Evolutionary conservation across 129 eudicot genomes (phyloP).

Genomic region (Arctium minus): DNA sequence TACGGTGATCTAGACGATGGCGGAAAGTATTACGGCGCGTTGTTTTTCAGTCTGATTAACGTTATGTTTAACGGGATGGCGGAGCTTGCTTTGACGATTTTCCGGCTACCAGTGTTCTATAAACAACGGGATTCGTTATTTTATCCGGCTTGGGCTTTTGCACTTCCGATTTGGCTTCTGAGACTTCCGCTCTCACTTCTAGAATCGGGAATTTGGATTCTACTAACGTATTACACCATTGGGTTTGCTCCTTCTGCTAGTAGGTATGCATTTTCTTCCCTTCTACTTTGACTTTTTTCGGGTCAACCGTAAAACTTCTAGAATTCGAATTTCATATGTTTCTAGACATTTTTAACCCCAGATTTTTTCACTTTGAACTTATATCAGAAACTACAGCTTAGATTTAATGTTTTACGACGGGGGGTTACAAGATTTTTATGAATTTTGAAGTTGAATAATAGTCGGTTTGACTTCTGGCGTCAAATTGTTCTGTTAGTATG

Average conservation of each 20-base stretch:
- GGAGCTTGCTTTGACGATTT: slow-evolving; percentile 68
- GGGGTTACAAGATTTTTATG: neutral
- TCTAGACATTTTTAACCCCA: neutral
- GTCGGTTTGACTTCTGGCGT: neutral
- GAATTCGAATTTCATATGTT: neutral
- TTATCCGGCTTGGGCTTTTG: slow-evolving; percentile 94
- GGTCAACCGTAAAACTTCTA: neutral
- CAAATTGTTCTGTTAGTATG: no score
- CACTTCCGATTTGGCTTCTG: slow-evolving; percentile 79
- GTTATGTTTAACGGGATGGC: slow-evolving; percentile 92
- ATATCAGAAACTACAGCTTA: neutral
- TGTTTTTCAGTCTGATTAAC: slow-evolving; percentile 67
- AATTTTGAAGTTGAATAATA: neutral
- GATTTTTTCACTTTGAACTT: neutral
- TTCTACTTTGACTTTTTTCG: slow-evolving; percentile 16
- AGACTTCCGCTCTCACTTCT: slow-evolving; percentile 74
- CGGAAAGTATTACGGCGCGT: slow-evolving; percentile 71
- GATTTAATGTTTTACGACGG: neutral
- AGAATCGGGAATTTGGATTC: slow-evolving; percentile 81
- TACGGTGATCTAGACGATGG: slow-evolving; percentile 56
- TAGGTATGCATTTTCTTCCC: slow-evolving; percentile 37
- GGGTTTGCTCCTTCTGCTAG: slow-evolving; percentile 87
- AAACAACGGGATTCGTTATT: slow-evolving; percentile 79
- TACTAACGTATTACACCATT: slow-evolving; percentile 78
- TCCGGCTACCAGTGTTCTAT: slow-evolving; percentile 77